Evolutionary conservation across 176 grass and related monocot genomes (phyloP).

Genomic region (Aegilops tauschii): DNA sequence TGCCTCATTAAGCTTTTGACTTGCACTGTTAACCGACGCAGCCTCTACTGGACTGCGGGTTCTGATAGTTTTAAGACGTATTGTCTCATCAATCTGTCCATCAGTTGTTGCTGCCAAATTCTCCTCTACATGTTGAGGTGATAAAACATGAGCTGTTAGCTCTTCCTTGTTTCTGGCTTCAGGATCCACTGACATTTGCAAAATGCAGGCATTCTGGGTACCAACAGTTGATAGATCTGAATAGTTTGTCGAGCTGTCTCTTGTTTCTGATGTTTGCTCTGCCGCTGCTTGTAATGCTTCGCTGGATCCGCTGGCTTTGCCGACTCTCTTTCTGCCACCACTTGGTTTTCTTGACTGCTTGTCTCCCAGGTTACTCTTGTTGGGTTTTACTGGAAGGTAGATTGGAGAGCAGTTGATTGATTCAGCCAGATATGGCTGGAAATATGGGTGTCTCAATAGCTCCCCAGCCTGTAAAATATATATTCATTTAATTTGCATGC

Average conservation of each 20-base stretch:
- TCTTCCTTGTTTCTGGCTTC: slow-evolving; percentile 20
- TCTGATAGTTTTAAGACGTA: slow-evolving; percentile 35
- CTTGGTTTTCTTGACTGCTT: slow-evolving; percentile 55
- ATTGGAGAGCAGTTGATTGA: slow-evolving; percentile 55
- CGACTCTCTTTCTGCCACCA: slow-evolving; percentile 29
- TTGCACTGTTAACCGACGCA: neutral
- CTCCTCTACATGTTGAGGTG: slow-evolving; percentile 30
- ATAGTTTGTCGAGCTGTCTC: slow-evolving; percentile 30
- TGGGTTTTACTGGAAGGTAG: slow-evolving; percentile 77
- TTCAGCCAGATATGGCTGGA: slow-evolving; percentile 71
- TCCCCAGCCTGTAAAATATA: slow-evolving; percentile 64
- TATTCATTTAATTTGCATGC: slow-evolving; percentile 15
- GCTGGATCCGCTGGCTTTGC: slow-evolving; percentile 36
- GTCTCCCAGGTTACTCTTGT: slow-evolving; percentile 45
- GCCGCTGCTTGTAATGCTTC: slow-evolving; percentile 25
- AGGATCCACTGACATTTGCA: slow-evolving; percentile 23
- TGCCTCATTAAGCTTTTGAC: slow-evolving; percentile 28
- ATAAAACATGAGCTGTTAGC: neutral
- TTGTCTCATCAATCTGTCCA: slow-evolving; percentile 22
- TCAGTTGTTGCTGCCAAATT: slow-evolving; percentile 20
- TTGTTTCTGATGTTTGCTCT: slow-evolving; percentile 29
- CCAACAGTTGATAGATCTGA: slow-evolving; percentile 44
- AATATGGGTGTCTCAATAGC: slow-evolving; percentile 61
- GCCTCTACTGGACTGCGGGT: slow-evolving; percentile 25
- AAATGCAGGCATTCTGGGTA: slow-evolving; percentile 41